Evolutionary conservation across 768 basidiomycete genomes (phyloP).

Genomic region (Brasilioporus rufonigricans): DNA sequence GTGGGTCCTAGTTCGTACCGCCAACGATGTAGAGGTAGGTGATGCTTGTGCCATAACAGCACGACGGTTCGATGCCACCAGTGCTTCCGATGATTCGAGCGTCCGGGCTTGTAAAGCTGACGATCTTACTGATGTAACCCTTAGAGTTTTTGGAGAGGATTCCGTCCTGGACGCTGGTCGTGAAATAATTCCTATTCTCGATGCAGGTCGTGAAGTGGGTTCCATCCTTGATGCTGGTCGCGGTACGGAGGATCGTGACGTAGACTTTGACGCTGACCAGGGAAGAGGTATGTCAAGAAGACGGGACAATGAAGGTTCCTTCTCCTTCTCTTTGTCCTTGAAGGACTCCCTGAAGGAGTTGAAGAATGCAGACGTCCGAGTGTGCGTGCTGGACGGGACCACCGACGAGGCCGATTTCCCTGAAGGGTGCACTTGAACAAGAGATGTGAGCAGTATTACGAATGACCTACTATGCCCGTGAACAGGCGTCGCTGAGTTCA

Average conservation of each 20-base stretch:
- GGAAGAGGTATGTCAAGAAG: constrained; percentile 36
- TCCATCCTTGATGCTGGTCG: constrained; percentile 15
- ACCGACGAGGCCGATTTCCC: constrained; percentile 34
- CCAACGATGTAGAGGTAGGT: neutral
- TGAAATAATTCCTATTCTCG: constrained; percentile 14
- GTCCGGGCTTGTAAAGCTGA: neutral
- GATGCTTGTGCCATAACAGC: neutral
- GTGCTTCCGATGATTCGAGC: neutral
- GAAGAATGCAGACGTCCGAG: constrained; percentile 18
- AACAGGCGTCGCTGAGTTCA: constrained; percentile 26
- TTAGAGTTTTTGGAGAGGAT: constrained; percentile 1
- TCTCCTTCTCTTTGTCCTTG: constrained; percentile 30
- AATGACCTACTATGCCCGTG: constrained; percentile 42
- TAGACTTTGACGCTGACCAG: constrained; percentile 27
- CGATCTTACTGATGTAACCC: neutral
- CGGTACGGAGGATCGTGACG: constrained; percentile 14
- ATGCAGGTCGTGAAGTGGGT: constrained; percentile 16
- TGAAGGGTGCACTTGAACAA: constrained; percentile 13
- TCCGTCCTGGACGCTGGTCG: constrained; percentile 18
- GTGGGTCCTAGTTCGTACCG: constrained; percentile 10
- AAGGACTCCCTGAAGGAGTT: constrained; percentile 17
- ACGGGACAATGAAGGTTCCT: constrained; percentile 27
- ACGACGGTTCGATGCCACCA: neutral
- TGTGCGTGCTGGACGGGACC: constrained; percentile 10
- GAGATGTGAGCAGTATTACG: constrained; percentile 13